A percentile compares a stretch with the other conserved stretches of the same genome.
Evolutionary conservation across 257 asterid genomes (phyloP).

Genomic region (Nicotiana attenuata): DNA sequence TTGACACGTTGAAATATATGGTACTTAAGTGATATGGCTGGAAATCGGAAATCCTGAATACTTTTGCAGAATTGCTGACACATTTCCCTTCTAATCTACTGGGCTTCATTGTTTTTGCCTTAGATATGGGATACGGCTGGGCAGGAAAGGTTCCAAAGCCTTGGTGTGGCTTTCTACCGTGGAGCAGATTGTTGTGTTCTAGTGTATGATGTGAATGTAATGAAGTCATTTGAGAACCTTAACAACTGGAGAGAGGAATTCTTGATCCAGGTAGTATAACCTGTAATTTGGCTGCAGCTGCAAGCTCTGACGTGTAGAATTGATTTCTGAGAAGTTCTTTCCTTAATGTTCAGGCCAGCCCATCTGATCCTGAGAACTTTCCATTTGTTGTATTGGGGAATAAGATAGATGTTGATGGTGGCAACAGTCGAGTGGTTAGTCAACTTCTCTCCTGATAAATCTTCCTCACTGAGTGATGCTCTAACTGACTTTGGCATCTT

Average conservation of each 20-base stretch:
- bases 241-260: conserved; percentile 68
- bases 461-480: not conserved
- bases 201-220: conserved; percentile 47
- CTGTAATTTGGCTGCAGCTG: not conserved
- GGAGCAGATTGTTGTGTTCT: conserved; percentile 71
- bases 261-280: conserved; percentile 44
- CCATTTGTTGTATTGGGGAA: conserved; percentile 59
- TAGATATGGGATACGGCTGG: conserved; percentile 82
- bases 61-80: not conserved
- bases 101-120: not conserved
- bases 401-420: conserved; percentile 56
- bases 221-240: conserved; percentile 51
- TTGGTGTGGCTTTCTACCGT: conserved; percentile 69
- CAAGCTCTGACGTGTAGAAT: not conserved
- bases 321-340: not conserved
- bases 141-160: conserved; percentile 72
- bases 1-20: too few relatives aligned
- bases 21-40: not conserved
- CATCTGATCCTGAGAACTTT: conserved; percentile 57
- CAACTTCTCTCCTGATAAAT: not conserved
- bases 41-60: not conserved
- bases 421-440: conserved; percentile 60
- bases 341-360: conserved; percentile 44
- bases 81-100: conserved; percentile 3
- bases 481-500: not conserved